Evolutionary conservation across 2,329 filamentous ascomycete species (phyloP).

Genomic region (Calonectria henricotiae): DNA sequence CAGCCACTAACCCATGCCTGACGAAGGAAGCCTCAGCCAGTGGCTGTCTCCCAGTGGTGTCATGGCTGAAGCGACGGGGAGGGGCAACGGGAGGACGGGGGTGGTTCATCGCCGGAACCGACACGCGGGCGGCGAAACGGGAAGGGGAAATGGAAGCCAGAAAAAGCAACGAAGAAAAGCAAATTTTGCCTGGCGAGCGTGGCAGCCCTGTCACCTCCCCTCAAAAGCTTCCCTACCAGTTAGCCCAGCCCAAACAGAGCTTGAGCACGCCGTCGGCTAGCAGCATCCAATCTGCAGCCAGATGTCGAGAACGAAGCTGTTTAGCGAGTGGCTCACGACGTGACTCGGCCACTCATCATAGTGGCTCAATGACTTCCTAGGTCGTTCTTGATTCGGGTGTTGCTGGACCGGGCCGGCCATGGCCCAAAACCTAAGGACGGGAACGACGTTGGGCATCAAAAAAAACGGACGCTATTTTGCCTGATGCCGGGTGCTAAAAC

Average conservation of each 20-base stretch:
- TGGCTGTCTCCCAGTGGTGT: slow-evolving; percentile 45
- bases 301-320: slow-evolving; percentile 25
- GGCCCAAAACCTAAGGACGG: slow-evolving; percentile 45
- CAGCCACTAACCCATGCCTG: slow-evolving; percentile 49
- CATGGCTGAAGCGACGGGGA: slow-evolving; percentile 46
- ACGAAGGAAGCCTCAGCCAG: slow-evolving; percentile 42
- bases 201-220: slow-evolving; percentile 39
- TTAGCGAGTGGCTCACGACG: slow-evolving; percentile 19
- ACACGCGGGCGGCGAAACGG: slow-evolving; percentile 46
- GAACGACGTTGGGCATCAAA: slow-evolving; percentile 52
- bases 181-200: slow-evolving; percentile 42
- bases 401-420: slow-evolving; percentile 51
- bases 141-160: slow-evolving; percentile 32
- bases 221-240: not conserved
- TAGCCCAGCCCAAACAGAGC: slow-evolving; percentile 26
- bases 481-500: slow-evolving; percentile 40
- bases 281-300: slow-evolving; percentile 17
- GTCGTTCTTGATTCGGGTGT: slow-evolving; percentile 47
- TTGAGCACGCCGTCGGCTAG: slow-evolving; percentile 23
- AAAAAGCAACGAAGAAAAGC: slow-evolving; percentile 39
- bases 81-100: slow-evolving; percentile 26
- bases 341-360: slow-evolving; percentile 36
- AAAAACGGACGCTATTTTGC: slow-evolving; percentile 47
- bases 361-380: slow-evolving; percentile 40
- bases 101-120: slow-evolving; percentile 42